A percentile compares a stretch with the other conserved stretches of the same genome.
Evolutionary conservation across 768 basidiomycete genomes (phyloP).

Genomic region (Tricholomella constricta): DNA sequence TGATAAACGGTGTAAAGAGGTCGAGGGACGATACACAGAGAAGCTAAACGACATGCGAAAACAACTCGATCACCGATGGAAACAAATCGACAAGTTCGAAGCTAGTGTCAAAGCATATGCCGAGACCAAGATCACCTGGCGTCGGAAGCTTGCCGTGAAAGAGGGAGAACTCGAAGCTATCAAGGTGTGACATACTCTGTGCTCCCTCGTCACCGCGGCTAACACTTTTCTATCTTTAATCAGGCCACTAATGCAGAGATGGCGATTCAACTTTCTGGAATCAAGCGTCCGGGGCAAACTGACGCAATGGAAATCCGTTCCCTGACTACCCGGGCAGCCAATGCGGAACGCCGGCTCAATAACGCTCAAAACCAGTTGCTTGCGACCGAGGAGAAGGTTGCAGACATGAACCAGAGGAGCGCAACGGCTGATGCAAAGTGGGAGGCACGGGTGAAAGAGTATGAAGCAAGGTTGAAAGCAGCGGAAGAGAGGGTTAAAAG

Average conservation of each 20-base stretch:
- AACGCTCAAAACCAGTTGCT: slow-evolving; percentile 84
- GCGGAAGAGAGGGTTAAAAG: slow-evolving; percentile 93
- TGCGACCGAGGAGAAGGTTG: slow-evolving; percentile 83
- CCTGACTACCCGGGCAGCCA: slow-evolving; percentile 70
- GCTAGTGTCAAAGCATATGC: slow-evolving; percentile 77
- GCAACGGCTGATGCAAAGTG: slow-evolving; percentile 80
- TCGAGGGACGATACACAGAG: slow-evolving; percentile 71
- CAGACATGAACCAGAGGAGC: slow-evolving; percentile 71
- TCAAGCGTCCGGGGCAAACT: slow-evolving; percentile 59
- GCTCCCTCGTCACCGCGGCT: neutral
- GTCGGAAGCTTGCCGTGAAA: slow-evolving; percentile 76
- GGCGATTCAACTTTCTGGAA: slow-evolving; percentile 61
- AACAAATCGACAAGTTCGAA: slow-evolving; percentile 93
- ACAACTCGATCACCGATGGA: slow-evolving; percentile 87
- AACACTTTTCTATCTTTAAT: neutral
- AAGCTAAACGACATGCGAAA: slow-evolving; percentile 79
- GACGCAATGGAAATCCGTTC: slow-evolving; percentile 73
- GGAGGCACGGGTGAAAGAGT: slow-evolving; percentile 95
- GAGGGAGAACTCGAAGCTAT: slow-evolving; percentile 89
- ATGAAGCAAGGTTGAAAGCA: slow-evolving; percentile 75
- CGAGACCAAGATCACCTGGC: slow-evolving; percentile 82
- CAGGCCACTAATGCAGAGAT: slow-evolving; percentile 79
- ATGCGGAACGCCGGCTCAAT: slow-evolving; percentile 86
- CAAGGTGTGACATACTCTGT: slow-evolving; percentile 60
- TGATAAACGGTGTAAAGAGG: slow-evolving; percentile 81